Percentiles rank a stretch among this genome's conserved stretches.
phyloP scores from a whole-genome alignment of 202 grass and related monocot species.

The Digitaria exilis region DNA sequence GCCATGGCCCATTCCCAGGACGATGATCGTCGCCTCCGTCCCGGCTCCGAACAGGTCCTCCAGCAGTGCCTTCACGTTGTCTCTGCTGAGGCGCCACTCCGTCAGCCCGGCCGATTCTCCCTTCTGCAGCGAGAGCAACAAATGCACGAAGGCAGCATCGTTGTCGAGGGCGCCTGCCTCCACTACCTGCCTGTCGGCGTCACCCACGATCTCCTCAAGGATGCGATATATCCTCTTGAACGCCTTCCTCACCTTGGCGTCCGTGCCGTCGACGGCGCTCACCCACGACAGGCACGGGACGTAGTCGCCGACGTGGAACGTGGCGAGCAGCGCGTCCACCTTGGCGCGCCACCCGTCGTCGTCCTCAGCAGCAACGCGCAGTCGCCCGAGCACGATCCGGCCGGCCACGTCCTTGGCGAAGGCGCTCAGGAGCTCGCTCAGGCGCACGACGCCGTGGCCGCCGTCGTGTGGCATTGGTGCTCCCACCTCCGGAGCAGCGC shows the following conservation, averaged over 20 bases:
- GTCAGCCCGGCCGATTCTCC: background rate
- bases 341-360: background rate
- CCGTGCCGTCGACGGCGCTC: background rate
- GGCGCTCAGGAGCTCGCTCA: background rate
- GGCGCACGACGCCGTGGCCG: background rate
- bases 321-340: constrained; percentile 9
- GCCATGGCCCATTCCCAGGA: background rate
- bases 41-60: background rate
- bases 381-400: background rate
- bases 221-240: background rate
- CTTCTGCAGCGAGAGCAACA: background rate
- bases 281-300: constrained; percentile 40
- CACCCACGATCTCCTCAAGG: background rate
- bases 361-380: background rate
- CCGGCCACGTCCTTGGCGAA: constrained; percentile 2
- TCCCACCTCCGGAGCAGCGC: background rate
- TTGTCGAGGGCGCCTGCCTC: no score
- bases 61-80: background rate
- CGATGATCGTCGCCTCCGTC: background rate
- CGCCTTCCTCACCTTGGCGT: background rate
- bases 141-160: background rate
- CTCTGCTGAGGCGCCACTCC: no score
- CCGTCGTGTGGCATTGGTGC: background rate
- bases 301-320: constrained; percentile 47
- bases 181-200: no score